Evolutionary conservation across 805 yeast species (phyloP).

Genomic region (Lipomyces lipofer): DNA sequence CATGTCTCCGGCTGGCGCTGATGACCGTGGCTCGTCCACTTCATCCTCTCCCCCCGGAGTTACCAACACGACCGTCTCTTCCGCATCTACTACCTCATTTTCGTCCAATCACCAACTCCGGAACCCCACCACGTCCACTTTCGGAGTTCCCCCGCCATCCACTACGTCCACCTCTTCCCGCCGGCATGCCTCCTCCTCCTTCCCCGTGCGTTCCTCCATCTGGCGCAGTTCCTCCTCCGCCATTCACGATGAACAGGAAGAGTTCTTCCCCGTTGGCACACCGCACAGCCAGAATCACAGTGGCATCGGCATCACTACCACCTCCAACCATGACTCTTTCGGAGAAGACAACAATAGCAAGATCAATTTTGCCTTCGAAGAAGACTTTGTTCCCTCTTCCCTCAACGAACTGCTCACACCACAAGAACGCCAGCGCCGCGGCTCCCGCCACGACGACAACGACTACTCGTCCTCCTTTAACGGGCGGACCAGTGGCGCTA

Average conservation of each 20-base stretch:
- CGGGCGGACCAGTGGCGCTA: conserved; percentile 8
- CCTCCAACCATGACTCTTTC: conserved; percentile 7
- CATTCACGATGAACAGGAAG: conserved; percentile 2
- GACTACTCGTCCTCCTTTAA: conserved; percentile 9
- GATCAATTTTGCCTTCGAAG: conserved; percentile 52
- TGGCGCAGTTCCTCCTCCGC: conserved; percentile 17
- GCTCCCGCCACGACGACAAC: conserved; percentile 47
- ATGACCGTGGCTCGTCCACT: conserved; percentile 1
- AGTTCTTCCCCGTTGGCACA: background rate
- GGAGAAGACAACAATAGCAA: conserved; percentile 46
- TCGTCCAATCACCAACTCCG: background rate
- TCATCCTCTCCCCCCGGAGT: conserved; percentile 9
- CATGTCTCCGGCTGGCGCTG: conserved; percentile 9
- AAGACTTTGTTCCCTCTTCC: conserved; percentile 80
- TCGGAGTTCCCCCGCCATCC: background rate
- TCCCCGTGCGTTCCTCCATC: conserved; percentile 26
- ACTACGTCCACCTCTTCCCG: conserved; percentile 11
- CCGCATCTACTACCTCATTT: conserved; percentile 12
- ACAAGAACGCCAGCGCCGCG: conserved; percentile 70
- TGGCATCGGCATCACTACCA: background rate
- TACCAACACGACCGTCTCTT: background rate
- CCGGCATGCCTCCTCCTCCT: conserved; percentile 27
- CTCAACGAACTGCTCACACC: conserved; percentile 81
- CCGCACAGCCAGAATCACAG: conserved; percentile 14
- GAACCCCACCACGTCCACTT: background rate